Base-by-base conservation (phyloP, 176 grass and related monocot species). In the Miscanthus lutarioriparius region DNA sequence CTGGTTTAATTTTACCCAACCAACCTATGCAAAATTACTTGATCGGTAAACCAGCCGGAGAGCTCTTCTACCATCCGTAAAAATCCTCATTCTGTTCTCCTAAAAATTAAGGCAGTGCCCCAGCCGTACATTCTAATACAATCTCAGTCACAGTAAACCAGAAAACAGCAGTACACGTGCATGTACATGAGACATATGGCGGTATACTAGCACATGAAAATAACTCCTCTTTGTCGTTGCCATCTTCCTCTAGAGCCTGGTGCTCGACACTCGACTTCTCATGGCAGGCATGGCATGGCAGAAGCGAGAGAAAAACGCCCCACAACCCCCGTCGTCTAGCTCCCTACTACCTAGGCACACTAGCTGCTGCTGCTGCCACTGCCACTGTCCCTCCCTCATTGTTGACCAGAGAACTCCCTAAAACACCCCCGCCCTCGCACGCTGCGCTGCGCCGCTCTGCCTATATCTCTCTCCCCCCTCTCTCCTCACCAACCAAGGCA, bases 321-420 rank as follows among this genome's bases (percentile, higher is more conserved):
- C 76, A 59, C 54, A 78, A 51, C 22, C 3, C 3, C 64, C 77
- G 82, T 85, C 51, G 49, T 74, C 49, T 77, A 82, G 63, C 38
- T 51, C 25, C 7, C 9, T 36, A 30, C 8, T 35, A 41, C 30
- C 64, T 45, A 86, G 81, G 61, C 76, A 68, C 76, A 28, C 61
- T 27, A 61, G 67, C 74, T 79, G 27, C 83, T 10, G 67, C 79
- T 58, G 65, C n/a, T n/a, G n/a, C 45, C 17, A 4, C 88, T 58
- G 65, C 45, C n/a, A 7, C 58, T 39, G 76, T 85, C 59, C 70
- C 70, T 84, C 58, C 37, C 82, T 85, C 37, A 11, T 80, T 89
- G 77, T 80, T 85, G 84, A 90, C 73, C 58, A 47, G 47, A 63
- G 59, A n/a, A n/a, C 39, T 63, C 51, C 80, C 84, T 30, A 67